Percentiles rank a stretch among this genome's conserved stretches.
These are phyloP conservation scores for Lachancea cidri DNA, from an alignment of 805 yeast genomes.

Conservation along the genomic window DNA sequence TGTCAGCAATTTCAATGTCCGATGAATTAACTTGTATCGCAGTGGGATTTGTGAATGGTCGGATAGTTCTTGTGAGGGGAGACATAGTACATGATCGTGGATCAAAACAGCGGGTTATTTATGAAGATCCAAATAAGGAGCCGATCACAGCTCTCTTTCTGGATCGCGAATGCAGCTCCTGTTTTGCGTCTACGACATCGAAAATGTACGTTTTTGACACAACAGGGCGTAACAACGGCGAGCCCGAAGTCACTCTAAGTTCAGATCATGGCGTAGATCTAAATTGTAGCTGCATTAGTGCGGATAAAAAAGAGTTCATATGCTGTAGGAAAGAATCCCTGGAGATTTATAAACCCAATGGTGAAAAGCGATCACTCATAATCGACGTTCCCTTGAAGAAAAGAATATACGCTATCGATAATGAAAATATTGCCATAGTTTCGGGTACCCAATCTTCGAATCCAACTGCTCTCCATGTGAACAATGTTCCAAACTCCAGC, in stretches of 20 bases:
- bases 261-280: constrained; percentile 41
- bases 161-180: constrained; percentile 41
- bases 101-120: constrained; percentile 75
- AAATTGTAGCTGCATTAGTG: constrained; percentile 37
- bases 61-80: constrained; percentile 76
- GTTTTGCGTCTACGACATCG: constrained; percentile 73
- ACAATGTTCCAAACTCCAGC: constrained; percentile 34
- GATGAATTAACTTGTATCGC: constrained; percentile 25
- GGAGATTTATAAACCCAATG: constrained; percentile 53
- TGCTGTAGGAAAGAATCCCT: constrained; percentile 64
- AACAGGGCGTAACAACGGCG: constrained; percentile 70
- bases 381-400: constrained; percentile 54
- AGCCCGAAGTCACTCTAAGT: constrained; percentile 47
- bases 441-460: constrained; percentile 41
- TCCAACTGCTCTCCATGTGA: constrained; percentile 30
- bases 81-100: constrained; percentile 87
- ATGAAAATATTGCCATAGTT: constrained; percentile 55
- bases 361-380: constrained; percentile 49
- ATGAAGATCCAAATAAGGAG: constrained; percentile 53
- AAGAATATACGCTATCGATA: constrained; percentile 39
- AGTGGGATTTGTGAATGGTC: constrained; percentile 48
- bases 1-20: constrained; percentile 33
- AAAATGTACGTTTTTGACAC: constrained; percentile 69
- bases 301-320: constrained; percentile 45
- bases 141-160: constrained; percentile 78